Evolutionary conservation across 1,284 basidiomycete species (phyloP), one percentile per base, ranked within the genome.

Genomic region (Trichosporon asahii): DNA sequence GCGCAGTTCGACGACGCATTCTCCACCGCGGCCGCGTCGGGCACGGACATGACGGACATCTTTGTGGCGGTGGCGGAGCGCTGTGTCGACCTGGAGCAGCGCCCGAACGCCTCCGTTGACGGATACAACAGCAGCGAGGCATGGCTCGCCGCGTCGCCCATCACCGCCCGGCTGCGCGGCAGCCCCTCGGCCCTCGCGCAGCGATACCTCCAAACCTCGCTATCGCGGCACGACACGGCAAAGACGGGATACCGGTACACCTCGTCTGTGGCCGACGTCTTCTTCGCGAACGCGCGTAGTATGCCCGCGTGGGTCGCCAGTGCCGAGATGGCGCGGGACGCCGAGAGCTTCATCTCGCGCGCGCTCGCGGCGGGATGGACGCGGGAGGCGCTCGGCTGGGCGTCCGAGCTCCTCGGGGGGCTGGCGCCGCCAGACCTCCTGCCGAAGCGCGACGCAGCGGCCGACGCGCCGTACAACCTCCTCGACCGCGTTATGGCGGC

Each of bases 1-100:
- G 91, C 90, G 74, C 87, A 89, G 74, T 95, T 92, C 80, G 92
- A 91, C 76, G 85, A 88, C 65, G 96, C 96, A 1, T 88, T 95
- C 83, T 83, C 89, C 8, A 88, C 90, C 29, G 95, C 93, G 0
- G 88, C 88, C 44, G 88, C 88, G 66, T 87, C 98, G 53, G 86
- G 88, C 31, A 89, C 95, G 31, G 94, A 98, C 82, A 92, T 96
- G 90, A 89, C 89, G 2, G 90, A 93, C 74, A 80, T 96, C 25
- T 98, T 98, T 79, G 87, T 88, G 49, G 88, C 89, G 69, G 85
- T 99, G 66, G 89, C 94, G 0, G 86, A 86, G 31, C 90, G 91
- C 77, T 97, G 95, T 79, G 84, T 97, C 66, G 88, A 89, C 70
- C 85, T 95, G 44, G 87, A 89, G 29, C 86, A 86, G 73, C 71